phyloP scores from a whole-genome alignment of 345 rosid genomes.

The Chamaenerion angustifolium region DNA sequence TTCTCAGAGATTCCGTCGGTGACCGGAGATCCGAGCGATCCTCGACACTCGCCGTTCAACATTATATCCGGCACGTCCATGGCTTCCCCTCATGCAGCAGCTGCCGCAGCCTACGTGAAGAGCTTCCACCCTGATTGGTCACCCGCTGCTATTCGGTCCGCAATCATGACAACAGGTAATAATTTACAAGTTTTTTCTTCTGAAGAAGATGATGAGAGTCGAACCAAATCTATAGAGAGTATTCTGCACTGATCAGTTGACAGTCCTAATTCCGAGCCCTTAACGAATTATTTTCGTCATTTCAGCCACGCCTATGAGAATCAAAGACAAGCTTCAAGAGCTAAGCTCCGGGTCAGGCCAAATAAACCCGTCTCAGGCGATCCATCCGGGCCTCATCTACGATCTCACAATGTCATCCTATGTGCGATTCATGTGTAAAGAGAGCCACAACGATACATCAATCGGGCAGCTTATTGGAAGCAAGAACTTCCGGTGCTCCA shows the following conservation, averaged over 20 bases:
- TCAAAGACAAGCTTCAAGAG: constrained; percentile 26
- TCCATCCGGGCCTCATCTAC: constrained; percentile 61
- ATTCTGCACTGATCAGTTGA: too few relatives aligned
- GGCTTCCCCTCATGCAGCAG: constrained; percentile 80
- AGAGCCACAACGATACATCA: constrained; percentile 51
- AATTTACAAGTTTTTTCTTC: neutral
- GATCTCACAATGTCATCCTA: constrained; percentile 39
- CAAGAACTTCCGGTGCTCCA: constrained; percentile 37
- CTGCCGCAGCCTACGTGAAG: constrained; percentile 75
- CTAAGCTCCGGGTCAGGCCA: constrained; percentile 72
- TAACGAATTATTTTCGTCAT: neutral
- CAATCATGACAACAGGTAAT: constrained; percentile 93
- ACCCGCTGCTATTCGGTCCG: constrained; percentile 72
- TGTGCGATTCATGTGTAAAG: constrained; percentile 55
- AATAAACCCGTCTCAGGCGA: constrained; percentile 52
- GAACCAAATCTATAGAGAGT: too few relatives aligned
- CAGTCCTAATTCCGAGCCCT: too few relatives aligned
- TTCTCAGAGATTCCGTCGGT: constrained; percentile 33
- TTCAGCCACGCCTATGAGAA: constrained; percentile 57
- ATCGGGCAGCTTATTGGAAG: constrained; percentile 37
- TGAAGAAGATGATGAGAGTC: too few relatives aligned
- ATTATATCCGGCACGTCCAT: constrained; percentile 81
- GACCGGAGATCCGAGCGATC: constrained; percentile 30
- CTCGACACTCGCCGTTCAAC: constrained; percentile 25
- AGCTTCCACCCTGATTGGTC: constrained; percentile 79